Evolutionary conservation across 192 early-diverging fungal species (phyloP).

Genomic region (Rhizophlyctis rosea): DNA sequence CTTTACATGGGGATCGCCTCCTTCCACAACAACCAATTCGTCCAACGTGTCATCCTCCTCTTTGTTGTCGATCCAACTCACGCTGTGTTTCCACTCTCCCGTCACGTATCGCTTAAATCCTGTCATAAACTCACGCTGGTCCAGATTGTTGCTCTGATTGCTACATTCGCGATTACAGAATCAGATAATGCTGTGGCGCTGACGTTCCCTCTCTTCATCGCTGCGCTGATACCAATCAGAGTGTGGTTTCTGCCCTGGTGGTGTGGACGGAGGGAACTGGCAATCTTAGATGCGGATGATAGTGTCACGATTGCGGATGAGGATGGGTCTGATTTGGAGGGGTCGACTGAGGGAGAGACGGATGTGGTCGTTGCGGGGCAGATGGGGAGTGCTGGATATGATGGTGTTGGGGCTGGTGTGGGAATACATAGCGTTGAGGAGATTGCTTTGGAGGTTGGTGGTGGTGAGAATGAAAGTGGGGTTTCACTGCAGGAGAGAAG

Average conservation of each 20-base stretch:
- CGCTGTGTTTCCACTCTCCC: neutral
- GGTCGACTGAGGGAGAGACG: too few species aligned
- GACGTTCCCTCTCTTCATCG: conserved; percentile 20
- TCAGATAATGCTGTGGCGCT: conserved; percentile 9
- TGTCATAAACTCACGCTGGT: conserved; percentile 12
- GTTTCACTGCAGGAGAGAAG: too few species aligned
- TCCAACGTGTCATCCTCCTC: neutral
- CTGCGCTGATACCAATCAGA: conserved; percentile 19
- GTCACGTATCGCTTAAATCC: neutral
- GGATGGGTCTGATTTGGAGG: too few species aligned
- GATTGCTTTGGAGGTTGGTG: too few species aligned
- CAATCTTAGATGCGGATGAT: conserved; percentile 9
- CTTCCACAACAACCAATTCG: conserved; percentile 16
- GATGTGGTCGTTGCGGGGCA: too few species aligned
- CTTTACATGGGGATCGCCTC: conserved; percentile 24
- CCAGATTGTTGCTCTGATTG: conserved; percentile 7
- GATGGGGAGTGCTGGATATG: too few species aligned
- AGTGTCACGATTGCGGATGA: neutral
- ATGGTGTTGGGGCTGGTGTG: too few species aligned
- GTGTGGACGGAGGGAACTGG: neutral
- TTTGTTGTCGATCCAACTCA: neutral
- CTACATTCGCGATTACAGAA: conserved; percentile 12
- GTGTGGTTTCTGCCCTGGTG: conserved; percentile 8
- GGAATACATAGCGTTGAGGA: too few species aligned
- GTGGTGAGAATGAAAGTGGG: too few species aligned